Percentiles rank a stretch among this genome's conserved stretches.
Evolutionary conservation across 208 protist species (phyloP).

Genomic region (Trypanosoma mega): DNA sequence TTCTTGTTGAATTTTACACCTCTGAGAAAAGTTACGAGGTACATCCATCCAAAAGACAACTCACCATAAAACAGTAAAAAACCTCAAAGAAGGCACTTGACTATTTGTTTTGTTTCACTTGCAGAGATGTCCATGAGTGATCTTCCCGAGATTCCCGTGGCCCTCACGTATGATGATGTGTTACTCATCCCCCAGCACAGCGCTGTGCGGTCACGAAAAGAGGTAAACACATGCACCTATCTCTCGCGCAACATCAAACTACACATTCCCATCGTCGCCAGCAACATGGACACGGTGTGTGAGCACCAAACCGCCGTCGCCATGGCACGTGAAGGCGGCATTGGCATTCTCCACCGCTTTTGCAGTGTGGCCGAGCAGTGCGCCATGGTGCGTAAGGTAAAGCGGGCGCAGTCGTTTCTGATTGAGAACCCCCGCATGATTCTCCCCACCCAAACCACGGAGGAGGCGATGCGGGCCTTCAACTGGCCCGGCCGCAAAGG

Average conservation of each 20-base stretch:
- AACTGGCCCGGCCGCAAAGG: conserved; percentile 77
- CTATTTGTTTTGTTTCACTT: conserved; percentile 1
- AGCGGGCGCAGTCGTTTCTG: conserved; percentile 89
- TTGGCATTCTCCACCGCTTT: conserved; percentile 90
- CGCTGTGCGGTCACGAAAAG: conserved; percentile 62
- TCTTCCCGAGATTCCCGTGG: conserved; percentile 40
- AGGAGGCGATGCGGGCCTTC: conserved; percentile 55
- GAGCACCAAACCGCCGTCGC: conserved; percentile 85
- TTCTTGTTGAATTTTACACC: no score
- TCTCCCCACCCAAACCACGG: conserved; percentile 47
- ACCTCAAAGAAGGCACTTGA: no score
- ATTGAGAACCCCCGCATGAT: conserved; percentile 89
- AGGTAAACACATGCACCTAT: conserved; percentile 58
- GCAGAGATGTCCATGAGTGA: conserved; percentile 23
- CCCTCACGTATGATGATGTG: conserved; percentile 90
- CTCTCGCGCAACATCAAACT: conserved; percentile 76
- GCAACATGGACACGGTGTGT: conserved; percentile 93
- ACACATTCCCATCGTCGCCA: conserved; percentile 85
- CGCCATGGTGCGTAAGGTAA: conserved; percentile 85
- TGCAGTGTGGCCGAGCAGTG: conserved; percentile 88
- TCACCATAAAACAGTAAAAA: no score
- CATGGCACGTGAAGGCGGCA: conserved; percentile 88
- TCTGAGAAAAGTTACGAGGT: no score
- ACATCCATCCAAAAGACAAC: no score
- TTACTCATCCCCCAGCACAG: conserved; percentile 85